A percentile compares a stretch with the other conserved stretches of the same genome.
phyloP scores from a whole-genome alignment of 2,329 filamentous ascomycete species.

The Diaporthe aspalathi region DNA sequence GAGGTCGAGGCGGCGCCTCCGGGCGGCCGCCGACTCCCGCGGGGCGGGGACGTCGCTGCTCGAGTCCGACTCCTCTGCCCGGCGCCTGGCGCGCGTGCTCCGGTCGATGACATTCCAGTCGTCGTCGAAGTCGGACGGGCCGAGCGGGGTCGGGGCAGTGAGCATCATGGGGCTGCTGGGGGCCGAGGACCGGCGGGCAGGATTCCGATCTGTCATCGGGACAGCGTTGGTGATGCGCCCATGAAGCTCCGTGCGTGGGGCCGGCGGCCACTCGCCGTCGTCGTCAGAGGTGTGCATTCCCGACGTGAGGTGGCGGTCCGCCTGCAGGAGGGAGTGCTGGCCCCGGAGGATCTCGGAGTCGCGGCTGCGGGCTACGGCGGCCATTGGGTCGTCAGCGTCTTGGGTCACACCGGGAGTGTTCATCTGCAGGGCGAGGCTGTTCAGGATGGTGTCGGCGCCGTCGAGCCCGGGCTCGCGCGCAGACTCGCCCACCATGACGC shows the following conservation, averaged over 20 bases:
- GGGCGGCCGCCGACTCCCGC: too few relatives aligned
- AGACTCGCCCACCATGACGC: conserved; percentile 7
- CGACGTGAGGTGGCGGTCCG: neutral
- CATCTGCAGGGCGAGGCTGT: neutral
- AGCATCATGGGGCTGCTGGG: neutral
- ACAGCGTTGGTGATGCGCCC: neutral
- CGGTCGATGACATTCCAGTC: neutral
- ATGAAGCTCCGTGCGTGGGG: neutral
- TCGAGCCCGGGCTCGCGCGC: neutral
- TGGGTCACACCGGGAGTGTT: neutral
- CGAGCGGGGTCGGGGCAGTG: neutral
- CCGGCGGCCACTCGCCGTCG: neutral
- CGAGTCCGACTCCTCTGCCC: too few relatives aligned
- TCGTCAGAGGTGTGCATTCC: neutral
- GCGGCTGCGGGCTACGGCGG: neutral
- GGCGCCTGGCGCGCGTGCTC: neutral
- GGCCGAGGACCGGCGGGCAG: too few relatives aligned
- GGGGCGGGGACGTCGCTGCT: neutral
- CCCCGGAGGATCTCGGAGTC: neutral
- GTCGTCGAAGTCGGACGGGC: neutral
- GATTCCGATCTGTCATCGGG: too few relatives aligned
- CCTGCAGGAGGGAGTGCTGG: conserved; percentile 2
- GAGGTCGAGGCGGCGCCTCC: neutral
- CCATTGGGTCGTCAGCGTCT: neutral
- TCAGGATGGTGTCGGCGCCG: neutral